These are phyloP conservation scores for Moricandia moricandioides DNA, from an alignment of 345 rosid species.

Conservation along the genomic window DNA sequence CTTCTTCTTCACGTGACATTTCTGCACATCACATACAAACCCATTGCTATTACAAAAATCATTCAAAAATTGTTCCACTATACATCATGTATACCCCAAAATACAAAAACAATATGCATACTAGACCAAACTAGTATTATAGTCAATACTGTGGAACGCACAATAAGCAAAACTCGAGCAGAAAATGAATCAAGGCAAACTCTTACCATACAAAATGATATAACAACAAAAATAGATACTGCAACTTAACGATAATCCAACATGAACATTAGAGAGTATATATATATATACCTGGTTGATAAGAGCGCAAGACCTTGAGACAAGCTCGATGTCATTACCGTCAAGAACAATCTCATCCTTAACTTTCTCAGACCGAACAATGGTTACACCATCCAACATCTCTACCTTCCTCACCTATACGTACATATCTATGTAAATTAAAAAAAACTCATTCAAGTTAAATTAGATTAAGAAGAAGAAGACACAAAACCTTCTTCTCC, in stretches of 20 bases:
- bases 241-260: not conserved
- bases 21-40: not conserved
- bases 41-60: not conserved
- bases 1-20: not conserved
- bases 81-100: not conserved
- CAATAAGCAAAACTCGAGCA: not conserved
- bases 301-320: slow-evolving; percentile 58
- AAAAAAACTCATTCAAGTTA: not conserved
- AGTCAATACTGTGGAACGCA: not conserved
- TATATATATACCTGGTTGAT: slow-evolving; percentile 50
- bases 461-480: not conserved
- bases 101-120: not conserved
- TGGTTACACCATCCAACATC: slow-evolving; percentile 57
- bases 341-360: slow-evolving; percentile 63
- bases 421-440: not conserved
- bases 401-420: slow-evolving; percentile 59
- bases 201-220: not conserved
- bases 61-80: not conserved
- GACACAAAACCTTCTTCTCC: slow-evolving; percentile 44
- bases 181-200: not conserved
- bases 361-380: slow-evolving; percentile 58
- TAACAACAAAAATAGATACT: not conserved
- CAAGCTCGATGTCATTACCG: slow-evolving; percentile 62
- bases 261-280: not conserved
- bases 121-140: not conserved